These are phyloP conservation scores for Scenedesmus sp. DNA, from an alignment of 163 green algal genomes.

Conservation along the genomic window DNA sequence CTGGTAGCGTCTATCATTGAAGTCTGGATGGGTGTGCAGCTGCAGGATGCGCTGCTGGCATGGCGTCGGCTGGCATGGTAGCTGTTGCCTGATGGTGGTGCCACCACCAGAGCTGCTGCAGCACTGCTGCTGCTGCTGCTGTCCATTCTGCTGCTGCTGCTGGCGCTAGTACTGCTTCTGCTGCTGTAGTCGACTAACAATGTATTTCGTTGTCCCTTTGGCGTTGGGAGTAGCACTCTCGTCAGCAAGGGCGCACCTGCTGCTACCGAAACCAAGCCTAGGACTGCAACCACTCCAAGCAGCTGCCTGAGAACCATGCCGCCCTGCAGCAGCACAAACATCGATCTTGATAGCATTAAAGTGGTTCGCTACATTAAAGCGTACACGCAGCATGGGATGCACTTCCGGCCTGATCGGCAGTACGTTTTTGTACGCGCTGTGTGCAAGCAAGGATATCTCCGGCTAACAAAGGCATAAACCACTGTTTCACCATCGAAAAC, in stretches of 20 bases:
- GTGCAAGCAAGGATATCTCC: neutral
- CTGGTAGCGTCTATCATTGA: neutral
- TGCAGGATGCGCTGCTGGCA: neutral
- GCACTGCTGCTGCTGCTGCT: neutral
- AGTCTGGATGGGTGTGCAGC: neutral
- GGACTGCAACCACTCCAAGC: neutral
- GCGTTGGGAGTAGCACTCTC: neutral
- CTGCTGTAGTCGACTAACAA: neutral
- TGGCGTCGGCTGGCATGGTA: neutral
- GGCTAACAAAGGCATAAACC: neutral
- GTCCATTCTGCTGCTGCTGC: neutral
- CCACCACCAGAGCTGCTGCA: neutral
- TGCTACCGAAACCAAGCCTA: neutral
- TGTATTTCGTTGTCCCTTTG: too few species aligned
- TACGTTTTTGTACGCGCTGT: neutral
- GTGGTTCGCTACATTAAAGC: neutral
- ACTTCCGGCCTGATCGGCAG: neutral
- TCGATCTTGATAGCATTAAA: too few species aligned
- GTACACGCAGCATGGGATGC: too few species aligned
- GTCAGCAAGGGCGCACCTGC: neutral
- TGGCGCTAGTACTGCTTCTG: neutral
- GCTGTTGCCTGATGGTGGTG: too few species aligned
- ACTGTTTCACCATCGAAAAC: too few species aligned
- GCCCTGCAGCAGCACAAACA: neutral
- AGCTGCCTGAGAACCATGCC: slow-evolving; percentile 16